These are phyloP conservation scores for Mesembryanthemum crystallinum DNA, from an alignment of 148 eudicot genomes.

Conservation along the genomic window DNA sequence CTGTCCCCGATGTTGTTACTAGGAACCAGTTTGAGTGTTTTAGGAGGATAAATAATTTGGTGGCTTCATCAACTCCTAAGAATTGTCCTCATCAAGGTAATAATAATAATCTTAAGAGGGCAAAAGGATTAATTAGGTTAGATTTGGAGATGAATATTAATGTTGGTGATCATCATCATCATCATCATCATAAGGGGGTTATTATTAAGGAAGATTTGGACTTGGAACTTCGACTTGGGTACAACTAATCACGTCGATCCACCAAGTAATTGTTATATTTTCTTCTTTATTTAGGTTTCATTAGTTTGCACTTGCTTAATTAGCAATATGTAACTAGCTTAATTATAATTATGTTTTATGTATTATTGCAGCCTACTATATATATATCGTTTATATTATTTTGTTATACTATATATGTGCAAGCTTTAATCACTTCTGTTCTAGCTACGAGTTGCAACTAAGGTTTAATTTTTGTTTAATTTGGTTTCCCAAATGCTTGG, in stretches of 20 bases:
- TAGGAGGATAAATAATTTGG: conserved; percentile 17
- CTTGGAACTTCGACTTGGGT: conserved; percentile 79
- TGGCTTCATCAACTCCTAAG: neutral
- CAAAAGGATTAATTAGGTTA: conserved; percentile 23
- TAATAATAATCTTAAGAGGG: conserved; percentile 27
- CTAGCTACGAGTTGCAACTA: neutral
- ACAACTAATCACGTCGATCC: conserved; percentile 3
- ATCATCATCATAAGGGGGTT: neutral
- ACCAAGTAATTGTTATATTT: neutral
- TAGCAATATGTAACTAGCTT: neutral
- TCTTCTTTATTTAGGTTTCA: neutral
- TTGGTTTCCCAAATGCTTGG: neutral
- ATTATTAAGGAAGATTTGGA: conserved; percentile 47
- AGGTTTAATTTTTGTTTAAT: neutral
- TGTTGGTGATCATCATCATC: conserved; percentile 11
- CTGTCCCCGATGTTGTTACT: conserved; percentile 8
- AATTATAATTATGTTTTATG: neutral
- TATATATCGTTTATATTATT: too few species aligned
- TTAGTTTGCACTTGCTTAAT: neutral
- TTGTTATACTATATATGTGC: too few species aligned
- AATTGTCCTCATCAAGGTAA: conserved; percentile 17
- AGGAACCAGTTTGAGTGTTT: conserved; percentile 24
- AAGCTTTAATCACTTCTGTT: too few species aligned
- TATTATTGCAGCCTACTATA: too few species aligned
- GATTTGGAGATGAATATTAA: conserved; percentile 58